A percentile compares a stretch with the other conserved stretches of the same genome.
phyloP scores from a whole-genome alignment of 208 protist genomes.

The Leishmania turanica region DNA sequence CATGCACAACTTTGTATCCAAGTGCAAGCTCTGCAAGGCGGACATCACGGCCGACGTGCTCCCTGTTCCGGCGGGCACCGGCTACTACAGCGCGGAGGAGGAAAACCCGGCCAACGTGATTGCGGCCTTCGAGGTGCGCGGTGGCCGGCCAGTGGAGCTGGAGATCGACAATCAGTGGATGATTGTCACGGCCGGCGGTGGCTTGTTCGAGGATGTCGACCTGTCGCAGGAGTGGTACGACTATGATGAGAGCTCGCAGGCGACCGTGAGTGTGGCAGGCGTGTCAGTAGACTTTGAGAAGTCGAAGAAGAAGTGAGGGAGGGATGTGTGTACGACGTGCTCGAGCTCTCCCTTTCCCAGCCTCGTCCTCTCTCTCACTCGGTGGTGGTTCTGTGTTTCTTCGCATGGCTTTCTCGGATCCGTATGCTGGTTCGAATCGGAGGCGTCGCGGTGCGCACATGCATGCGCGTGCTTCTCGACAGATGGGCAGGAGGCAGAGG shows the following conservation, averaged over 20 bases:
- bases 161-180: slow-evolving; percentile 70
- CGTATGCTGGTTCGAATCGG: not conserved
- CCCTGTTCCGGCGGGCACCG: slow-evolving; percentile 5
- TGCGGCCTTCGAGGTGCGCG: slow-evolving; percentile 63
- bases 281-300: slow-evolving; percentile 45
- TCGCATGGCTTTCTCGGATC: not conserved
- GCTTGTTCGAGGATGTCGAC: slow-evolving; percentile 54
- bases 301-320: slow-evolving; percentile 40
- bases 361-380: not conserved
- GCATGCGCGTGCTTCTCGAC: not conserved
- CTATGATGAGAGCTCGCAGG: slow-evolving; percentile 56
- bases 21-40: slow-evolving; percentile 64
- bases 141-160: slow-evolving; percentile 61
- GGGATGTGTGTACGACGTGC: not conserved
- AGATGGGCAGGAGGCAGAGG: not conserved
- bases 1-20: slow-evolving; percentile 50
- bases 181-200: slow-evolving; percentile 31
- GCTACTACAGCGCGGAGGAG: slow-evolving; percentile 24
- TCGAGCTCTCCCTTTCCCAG: not conserved
- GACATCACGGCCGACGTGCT: slow-evolving; percentile 48
- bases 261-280: slow-evolving; percentile 40
- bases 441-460: not conserved
- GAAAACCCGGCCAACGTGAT: slow-evolving; percentile 22
- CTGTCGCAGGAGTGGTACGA: slow-evolving; percentile 74
- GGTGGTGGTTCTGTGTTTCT: not conserved